Evolutionary conservation across 75 land plant species (phyloP), one percentile per base, ranked within the genome.

Genomic region (Pseudotsuga menziesii): DNA sequence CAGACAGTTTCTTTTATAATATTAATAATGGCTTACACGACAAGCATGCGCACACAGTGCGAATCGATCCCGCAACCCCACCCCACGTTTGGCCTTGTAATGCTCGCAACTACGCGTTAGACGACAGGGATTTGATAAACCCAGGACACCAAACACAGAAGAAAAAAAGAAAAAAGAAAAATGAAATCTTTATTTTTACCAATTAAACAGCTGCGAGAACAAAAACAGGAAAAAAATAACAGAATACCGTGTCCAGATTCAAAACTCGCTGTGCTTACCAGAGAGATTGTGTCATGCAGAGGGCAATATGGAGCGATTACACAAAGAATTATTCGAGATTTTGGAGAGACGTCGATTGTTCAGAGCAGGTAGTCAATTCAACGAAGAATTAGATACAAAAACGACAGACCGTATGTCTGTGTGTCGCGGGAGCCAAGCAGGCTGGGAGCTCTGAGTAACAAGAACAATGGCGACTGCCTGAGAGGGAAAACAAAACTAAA

Each of bases 21-120:
- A 27, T 0, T 32, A 64, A 32, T 64, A 32, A 64, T 27, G 36
- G 66, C 66, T 62, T 62, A 62, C 70, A 66, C 70, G 70, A 66
- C 44, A 36, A 19, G 16, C 70, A 62, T 15, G 16, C 5, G 15
- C 27, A 62, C 25, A 62, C 25, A 13, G 26, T 27, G 11, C 12
- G 13, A 61, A 64, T 1, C 3, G 32, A 64, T 27, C 69, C 17
- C 69, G 20, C 69, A 27, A 35, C 32, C 25, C 25, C 66, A 19
- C 64, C 54, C 54, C 54, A 48, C 54, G 54, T 48, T 11, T 48
- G 54, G 54, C 54, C 54, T 48, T 48, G 54, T 48, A 48, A 48
- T 48, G 32, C 69, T 26, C 69, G 36, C 69, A 27, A 35, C 32
- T 3, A 62, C 66, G 69, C 64, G 25, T 26, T 26, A 23, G 12